phyloP scores from a whole-genome alignment of 768 basidiomycete genomes.

The Tulasnella sp. region DNA sequence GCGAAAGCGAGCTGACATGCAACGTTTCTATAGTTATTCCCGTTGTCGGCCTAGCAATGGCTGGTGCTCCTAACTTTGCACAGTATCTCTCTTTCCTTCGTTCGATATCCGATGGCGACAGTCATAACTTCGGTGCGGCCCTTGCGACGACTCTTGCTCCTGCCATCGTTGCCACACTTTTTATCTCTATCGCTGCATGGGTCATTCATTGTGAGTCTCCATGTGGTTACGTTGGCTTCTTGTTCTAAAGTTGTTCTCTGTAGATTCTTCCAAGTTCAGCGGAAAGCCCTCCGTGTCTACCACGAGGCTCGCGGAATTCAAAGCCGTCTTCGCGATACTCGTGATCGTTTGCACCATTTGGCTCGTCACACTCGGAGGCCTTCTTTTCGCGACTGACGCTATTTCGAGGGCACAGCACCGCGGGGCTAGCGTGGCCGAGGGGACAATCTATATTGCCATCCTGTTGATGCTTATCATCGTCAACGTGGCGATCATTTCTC shows the following conservation, averaged over 20 bases:
- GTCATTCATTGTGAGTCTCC: slow-evolving; percentile 39
- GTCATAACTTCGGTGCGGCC: slow-evolving; percentile 43
- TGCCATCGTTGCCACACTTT: slow-evolving; percentile 45
- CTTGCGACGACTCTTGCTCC: slow-evolving; percentile 58
- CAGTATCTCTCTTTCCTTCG: slow-evolving; percentile 57
- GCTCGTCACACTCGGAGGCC: slow-evolving; percentile 52
- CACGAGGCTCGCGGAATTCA: slow-evolving; percentile 47
- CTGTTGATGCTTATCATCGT: slow-evolving; percentile 47
- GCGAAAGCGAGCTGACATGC: slow-evolving; percentile 8
- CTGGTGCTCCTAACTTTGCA: slow-evolving; percentile 58
- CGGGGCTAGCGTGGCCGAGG: slow-evolving; percentile 43
- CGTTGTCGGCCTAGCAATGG: slow-evolving; percentile 51
- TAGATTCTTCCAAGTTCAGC: slow-evolving; percentile 43
- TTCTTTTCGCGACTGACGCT: slow-evolving; percentile 53
- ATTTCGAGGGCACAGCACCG: slow-evolving; percentile 34
- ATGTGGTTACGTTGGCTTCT: slow-evolving; percentile 15
- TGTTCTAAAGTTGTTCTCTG: not conserved
- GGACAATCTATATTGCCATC: slow-evolving; percentile 57
- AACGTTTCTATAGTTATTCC: slow-evolving; percentile 44
- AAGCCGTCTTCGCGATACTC: slow-evolving; percentile 49
- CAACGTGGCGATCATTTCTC: slow-evolving; percentile 54
- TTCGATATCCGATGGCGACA: slow-evolving; percentile 33
- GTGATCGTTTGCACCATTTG: slow-evolving; percentile 43
- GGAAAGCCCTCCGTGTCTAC: slow-evolving; percentile 52
- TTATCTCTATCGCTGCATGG: slow-evolving; percentile 41